Evolutionary conservation across 2,329 filamentous ascomycete genomes (phyloP), one percentile per base, ranked within the genome.

Genomic region (Xylaria sp.): DNA sequence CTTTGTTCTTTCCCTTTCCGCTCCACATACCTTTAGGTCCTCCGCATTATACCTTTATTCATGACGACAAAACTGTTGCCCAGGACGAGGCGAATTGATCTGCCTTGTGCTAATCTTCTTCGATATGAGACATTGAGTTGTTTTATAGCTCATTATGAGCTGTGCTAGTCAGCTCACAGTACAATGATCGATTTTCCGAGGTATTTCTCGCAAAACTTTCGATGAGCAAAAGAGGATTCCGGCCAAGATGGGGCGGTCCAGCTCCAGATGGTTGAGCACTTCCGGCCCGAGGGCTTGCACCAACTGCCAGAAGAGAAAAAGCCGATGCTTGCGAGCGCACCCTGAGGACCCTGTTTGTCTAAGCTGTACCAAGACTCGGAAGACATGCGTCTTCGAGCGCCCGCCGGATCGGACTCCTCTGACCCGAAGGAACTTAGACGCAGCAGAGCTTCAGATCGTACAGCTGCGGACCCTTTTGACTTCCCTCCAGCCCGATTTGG

Each of bases 221-320:
- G 46, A 48, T 48, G 46, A 48, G 46, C 20, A 48, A 20, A 48
- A 48, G 4, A 48, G 46, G 46, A 11, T 23, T 26, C 11, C 20
- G 11, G 46, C 10, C 46, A 48, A 48, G 20, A 48, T 48, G 46
- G 46, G 7, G 46, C 46, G 46, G 4, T 26, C 46, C 46, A 48
- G 23, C 46, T 26, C 46, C 20, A 48, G 38, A 26, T 59, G 54
- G 36, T n/a, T 15, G 40, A 54, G 60, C 36, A n/a, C 46, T 44
- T 53, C 63, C 2, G 31, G 42, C 44, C 31, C 46, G 17, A 33
- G 63, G 36, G 63, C 63, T 33, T 65, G 63, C 33, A 59, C 26
- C 23, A 65, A 65, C 44, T 65, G 63, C 44, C 63, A 65, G 42
- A 65, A 59, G 57, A 59, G 56, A 23, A 59, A 65, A 56, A 65